phyloP scores from a whole-genome alignment of 106 monocot species.

The Allium cepa region DNA sequence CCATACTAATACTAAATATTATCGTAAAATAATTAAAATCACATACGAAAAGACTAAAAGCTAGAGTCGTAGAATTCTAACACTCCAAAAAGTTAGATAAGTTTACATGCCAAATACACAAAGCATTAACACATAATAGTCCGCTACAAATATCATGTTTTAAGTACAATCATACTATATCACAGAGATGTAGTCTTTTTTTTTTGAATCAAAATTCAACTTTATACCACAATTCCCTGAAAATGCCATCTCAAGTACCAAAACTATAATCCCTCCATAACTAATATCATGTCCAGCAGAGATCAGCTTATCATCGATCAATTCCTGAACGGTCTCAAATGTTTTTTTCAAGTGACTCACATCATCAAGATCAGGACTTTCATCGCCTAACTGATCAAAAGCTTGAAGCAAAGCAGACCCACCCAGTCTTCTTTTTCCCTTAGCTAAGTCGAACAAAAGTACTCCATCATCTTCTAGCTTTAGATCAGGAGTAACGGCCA shows the following conservation, averaged over 20 bases:
- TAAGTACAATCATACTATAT: no score
- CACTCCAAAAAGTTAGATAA: no score
- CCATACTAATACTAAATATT: no score
- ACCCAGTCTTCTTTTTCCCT: slow-evolving; percentile 68
- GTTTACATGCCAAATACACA: no score
- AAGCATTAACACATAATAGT: no score
- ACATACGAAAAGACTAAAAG: no score
- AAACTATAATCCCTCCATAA: slow-evolving; percentile 78
- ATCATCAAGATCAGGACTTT: slow-evolving; percentile 85
- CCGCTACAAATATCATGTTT: no score
- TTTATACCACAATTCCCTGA: slow-evolving; percentile 82
- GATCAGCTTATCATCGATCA: slow-evolving; percentile 48
- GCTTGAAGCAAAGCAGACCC: slow-evolving; percentile 86
- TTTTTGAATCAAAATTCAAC: slow-evolving; percentile 42
- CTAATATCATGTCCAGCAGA: slow-evolving; percentile 93
- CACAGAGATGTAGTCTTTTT: no score
- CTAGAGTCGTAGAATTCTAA: no score
- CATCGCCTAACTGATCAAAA: slow-evolving; percentile 76
- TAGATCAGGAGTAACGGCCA: slow-evolving; percentile 89
- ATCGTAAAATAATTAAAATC: no score
- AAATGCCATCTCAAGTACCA: slow-evolving; percentile 93
- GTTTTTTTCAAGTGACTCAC: slow-evolving; percentile 57
- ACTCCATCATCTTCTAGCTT: slow-evolving; percentile 70
- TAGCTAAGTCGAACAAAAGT: slow-evolving; percentile 58
- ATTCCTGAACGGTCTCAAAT: slow-evolving; percentile 64